Percentiles rank a stretch among this genome's conserved stretches.
Conservation (phyloP, 192 early-diverging fungal species). For the Coemansia sp. region DNA sequence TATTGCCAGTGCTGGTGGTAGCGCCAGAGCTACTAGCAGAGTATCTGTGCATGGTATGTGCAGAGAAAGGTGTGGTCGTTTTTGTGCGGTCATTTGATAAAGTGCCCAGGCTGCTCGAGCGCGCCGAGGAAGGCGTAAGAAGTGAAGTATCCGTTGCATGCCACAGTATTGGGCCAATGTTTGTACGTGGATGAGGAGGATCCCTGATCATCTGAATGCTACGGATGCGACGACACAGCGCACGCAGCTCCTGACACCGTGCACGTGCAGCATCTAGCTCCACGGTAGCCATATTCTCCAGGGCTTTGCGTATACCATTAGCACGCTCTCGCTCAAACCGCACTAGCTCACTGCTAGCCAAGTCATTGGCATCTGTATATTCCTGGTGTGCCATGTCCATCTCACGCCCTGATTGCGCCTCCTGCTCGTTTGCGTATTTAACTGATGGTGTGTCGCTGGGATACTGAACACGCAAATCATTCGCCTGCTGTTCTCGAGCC, state of each 20-base stretch:
- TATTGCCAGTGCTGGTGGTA: constrained; percentile 2
- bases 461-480: constrained; percentile 42
- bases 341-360: constrained; percentile 38
- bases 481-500: constrained; percentile 25
- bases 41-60: constrained; percentile 19
- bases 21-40: constrained; percentile 18
- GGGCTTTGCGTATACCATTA: constrained; percentile 34
- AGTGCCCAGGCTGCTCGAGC: not conserved
- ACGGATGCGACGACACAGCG: constrained; percentile 34
- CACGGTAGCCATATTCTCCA: constrained; percentile 36
- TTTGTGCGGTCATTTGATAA: constrained; percentile 13
- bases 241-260: constrained; percentile 34
- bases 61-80: not conserved
- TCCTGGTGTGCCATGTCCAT: constrained; percentile 48
- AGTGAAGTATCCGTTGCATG: constrained; percentile 16
- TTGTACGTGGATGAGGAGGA: constrained; percentile 44
- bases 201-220: constrained; percentile 44
- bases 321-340: constrained; percentile 43
- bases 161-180: constrained; percentile 52
- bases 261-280: constrained; percentile 47
- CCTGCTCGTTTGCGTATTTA: constrained; percentile 49
- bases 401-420: constrained; percentile 36
- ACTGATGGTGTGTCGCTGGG: constrained; percentile 50
- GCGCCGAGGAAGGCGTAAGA: constrained; percentile 6
- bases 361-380: constrained; percentile 47